Conservation (phyloP, 768 basidiomycete species). For the Mycena haematopus region DNA sequence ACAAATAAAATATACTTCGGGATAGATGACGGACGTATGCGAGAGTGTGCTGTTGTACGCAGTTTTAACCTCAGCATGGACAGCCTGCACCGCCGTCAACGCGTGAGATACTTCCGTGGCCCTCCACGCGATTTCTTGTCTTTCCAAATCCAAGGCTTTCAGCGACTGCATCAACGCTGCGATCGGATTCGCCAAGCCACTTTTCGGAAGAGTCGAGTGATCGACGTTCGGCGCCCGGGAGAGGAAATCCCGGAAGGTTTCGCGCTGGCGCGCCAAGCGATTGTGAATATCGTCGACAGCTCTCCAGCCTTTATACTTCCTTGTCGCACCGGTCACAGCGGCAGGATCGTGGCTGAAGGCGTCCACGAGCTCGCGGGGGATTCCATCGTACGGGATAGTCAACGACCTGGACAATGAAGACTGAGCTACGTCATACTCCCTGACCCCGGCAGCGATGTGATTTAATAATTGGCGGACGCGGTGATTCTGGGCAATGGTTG, state of each 20-base stretch:
- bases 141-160: slow-evolving; percentile 54
- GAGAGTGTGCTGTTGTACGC: slow-evolving; percentile 70
- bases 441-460: slow-evolving; percentile 63
- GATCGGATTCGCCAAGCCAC: slow-evolving; percentile 63
- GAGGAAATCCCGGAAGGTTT: slow-evolving; percentile 57
- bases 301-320: slow-evolving; percentile 66
- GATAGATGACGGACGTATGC: slow-evolving; percentile 78
- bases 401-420: slow-evolving; percentile 54
- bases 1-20: slow-evolving; percentile 57
- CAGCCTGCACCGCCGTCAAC: slow-evolving; percentile 58
- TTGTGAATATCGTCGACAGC: slow-evolving; percentile 79
- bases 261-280: slow-evolving; percentile 66
- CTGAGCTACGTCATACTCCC: slow-evolving; percentile 71
- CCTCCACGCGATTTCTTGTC: slow-evolving; percentile 49
- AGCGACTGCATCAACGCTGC: slow-evolving; percentile 55
- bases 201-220: slow-evolving; percentile 37
- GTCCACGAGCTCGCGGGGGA: slow-evolving; percentile 74
- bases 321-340: slow-evolving; percentile 71
- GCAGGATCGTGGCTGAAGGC: slow-evolving; percentile 81
- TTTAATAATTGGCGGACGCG: slow-evolving; percentile 73
- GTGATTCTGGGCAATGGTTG: slow-evolving; percentile 65
- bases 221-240: slow-evolving; percentile 32
- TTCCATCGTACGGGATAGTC: slow-evolving; percentile 50
- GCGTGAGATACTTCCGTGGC: slow-evolving; percentile 56
- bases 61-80: slow-evolving; percentile 63